Evolutionary conservation across 1,284 basidiomycete species (phyloP).

Genomic region (Tetrapyrgos nigripes): DNA sequence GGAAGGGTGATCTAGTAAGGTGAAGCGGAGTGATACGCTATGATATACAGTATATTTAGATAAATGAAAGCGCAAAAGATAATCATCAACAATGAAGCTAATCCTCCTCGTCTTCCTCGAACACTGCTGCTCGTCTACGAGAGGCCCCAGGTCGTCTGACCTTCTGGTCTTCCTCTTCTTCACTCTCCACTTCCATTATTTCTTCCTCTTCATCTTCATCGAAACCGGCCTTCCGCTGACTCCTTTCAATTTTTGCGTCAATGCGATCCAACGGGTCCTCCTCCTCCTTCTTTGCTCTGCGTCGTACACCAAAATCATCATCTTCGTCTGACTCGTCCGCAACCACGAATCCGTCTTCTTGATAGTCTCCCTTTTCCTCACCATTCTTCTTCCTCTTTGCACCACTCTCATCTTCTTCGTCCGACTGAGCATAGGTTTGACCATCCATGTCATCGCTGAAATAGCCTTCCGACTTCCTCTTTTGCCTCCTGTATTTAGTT

Average conservation of each 20-base stretch:
- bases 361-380: conserved; percentile 64
- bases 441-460: conserved; percentile 54
- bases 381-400: conserved; percentile 48
- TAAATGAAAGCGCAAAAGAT: conserved; percentile 4
- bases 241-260: conserved; percentile 68
- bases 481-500: conserved; percentile 42
- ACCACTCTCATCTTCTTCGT: conserved; percentile 32
- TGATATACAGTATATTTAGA: neutral
- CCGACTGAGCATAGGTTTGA: conserved; percentile 9
- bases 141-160: conserved; percentile 57
- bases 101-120: conserved; percentile 68
- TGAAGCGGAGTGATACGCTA: too few relatives aligned
- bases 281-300: conserved; percentile 51
- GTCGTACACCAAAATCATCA: conserved; percentile 45
- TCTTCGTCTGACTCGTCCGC: conserved; percentile 78
- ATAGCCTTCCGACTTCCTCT: conserved; percentile 54
- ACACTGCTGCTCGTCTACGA: conserved; percentile 62
- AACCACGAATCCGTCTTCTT: conserved; percentile 84
- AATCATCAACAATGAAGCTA: conserved; percentile 27
- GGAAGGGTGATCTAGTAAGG: neutral
- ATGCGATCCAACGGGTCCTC: conserved; percentile 73
- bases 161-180: conserved; percentile 70
- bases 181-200: conserved; percentile 78
- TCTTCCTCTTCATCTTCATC: conserved; percentile 43
- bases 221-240: conserved; percentile 40